Conservation (phyloP, 257 asterid genomes). For the Salvia splendens region DNA sequence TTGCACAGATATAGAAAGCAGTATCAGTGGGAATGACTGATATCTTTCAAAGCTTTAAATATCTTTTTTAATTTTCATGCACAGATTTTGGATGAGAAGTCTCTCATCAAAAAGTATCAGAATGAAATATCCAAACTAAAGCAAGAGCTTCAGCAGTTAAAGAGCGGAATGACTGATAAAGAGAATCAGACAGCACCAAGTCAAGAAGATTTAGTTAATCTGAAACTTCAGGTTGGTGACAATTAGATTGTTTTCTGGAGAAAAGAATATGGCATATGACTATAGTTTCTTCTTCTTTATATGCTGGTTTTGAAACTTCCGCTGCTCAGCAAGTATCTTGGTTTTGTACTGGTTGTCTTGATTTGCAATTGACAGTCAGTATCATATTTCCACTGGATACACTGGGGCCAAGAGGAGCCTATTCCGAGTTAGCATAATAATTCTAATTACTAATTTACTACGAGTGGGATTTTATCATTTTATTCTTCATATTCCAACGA, state of each 20-base stretch:
- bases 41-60: conserved; percentile 15
- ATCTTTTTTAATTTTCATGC: conserved; percentile 27
- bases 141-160: conserved; percentile 79
- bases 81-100: conserved; percentile 85
- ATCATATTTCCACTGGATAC: too few relatives aligned
- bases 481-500: too few relatives aligned
- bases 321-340: too few relatives aligned
- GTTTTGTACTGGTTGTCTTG: too few relatives aligned
- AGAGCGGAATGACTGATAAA: conserved; percentile 73
- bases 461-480: too few relatives aligned
- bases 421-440: too few relatives aligned
- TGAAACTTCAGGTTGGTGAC: conserved; percentile 68
- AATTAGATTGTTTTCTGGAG: not conserved
- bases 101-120: conserved; percentile 87
- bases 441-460: too few relatives aligned
- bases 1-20: conserved; percentile 4
- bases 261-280: conserved; percentile 14
- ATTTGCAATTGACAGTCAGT: too few relatives aligned
- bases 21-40: conserved; percentile 9
- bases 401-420: too few relatives aligned
- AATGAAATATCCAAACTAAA: conserved; percentile 71
- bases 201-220: conserved; percentile 73
- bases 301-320: conserved; percentile 15
- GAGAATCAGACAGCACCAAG: conserved; percentile 50
- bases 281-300: conserved; percentile 6